Evolutionary conservation across 257 asterid genomes (phyloP), one percentile per base, ranked within the genome.

Genomic region (Gardenia jasminoides): DNA sequence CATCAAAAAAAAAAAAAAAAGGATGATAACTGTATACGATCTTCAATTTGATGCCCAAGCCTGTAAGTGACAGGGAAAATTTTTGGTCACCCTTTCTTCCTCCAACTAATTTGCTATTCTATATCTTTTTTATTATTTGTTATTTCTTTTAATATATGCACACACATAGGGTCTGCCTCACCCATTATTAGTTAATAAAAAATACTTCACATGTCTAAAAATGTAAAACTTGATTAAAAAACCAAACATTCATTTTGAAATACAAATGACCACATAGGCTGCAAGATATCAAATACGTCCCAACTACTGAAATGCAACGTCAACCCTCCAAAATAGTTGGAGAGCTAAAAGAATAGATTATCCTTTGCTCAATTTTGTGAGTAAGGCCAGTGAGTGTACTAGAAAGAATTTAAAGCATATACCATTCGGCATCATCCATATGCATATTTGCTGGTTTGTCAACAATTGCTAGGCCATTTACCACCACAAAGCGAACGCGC

Each of bases 401-500:
- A 20, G 75, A 9, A 77, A 82, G 80, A 50, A 47, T 72, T 72
- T 80, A 74, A 74, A 77, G 46, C 92, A 68, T 89, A 95, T 89
- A 95, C 98, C 99, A 93, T 83, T 93, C 97, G 76, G 92, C 91
- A 84, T 93, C 97, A 82, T 92, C 94, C 16, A 84, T 77, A 76
- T 79, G 84, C 81, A 96, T 82, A 86, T 87, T 90, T 76, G 92
- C 74, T 79, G 99, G 99, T 78, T 91, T 96, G 69, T 93, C 99
- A 80, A 89, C 87, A 43, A 96, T 92, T 71, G 92, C 78, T 80
- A 96, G 87, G 79, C 99, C 99, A 86, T 96, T 95, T 77, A 96
- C 97, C 85, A 93, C 99, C 67, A 96, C 99, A 70, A 96, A 96
- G 52, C 98, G 98, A 80, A 96, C 97, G 76, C 98, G 99, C 85